phyloP scores from a whole-genome alignment of 2,329 filamentous ascomycete genomes.

The Cadophora malorum region DNA sequence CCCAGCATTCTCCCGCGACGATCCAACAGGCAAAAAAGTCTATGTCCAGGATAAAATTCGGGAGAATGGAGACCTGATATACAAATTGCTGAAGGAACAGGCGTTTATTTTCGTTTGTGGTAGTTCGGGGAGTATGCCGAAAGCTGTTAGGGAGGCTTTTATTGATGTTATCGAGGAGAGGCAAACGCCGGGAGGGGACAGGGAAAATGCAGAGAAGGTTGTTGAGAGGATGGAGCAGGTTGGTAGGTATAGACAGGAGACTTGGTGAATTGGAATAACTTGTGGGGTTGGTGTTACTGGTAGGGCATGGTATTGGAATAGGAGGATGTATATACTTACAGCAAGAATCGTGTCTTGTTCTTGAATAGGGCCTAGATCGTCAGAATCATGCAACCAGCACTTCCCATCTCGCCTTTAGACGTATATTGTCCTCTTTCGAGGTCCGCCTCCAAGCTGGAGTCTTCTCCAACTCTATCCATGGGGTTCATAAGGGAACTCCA shows the following conservation, averaged over 20 bases:
- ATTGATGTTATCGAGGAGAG: conserved; percentile 58
- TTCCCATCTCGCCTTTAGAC: no score
- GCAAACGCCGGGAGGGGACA: conserved; percentile 41
- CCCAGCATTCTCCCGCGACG: conserved; percentile 75
- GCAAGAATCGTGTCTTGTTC: background rate
- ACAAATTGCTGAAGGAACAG: conserved; percentile 54
- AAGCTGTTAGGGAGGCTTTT: conserved; percentile 70
- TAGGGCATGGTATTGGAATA: background rate
- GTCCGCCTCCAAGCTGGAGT: no score
- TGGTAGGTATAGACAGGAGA: conserved; percentile 72
- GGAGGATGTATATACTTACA: background rate
- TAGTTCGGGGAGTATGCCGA: conserved; percentile 72
- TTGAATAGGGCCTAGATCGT: background rate
- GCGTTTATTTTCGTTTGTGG: conserved; percentile 66
- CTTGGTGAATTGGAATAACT: conserved; percentile 62
- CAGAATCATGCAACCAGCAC: no score
- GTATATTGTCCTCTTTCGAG: no score
- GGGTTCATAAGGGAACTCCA: no score
- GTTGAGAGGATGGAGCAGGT: conserved; percentile 64
- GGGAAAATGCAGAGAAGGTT: conserved; percentile 60
- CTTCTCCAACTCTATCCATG: no score
- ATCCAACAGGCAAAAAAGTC: conserved; percentile 57
- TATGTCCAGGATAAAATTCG: conserved; percentile 64
- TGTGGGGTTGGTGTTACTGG: background rate
- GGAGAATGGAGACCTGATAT: conserved; percentile 45